These are phyloP conservation scores for Globisporangium canariense DNA, from an alignment of 352 stramenopile species.

Conservation along the genomic window DNA sequence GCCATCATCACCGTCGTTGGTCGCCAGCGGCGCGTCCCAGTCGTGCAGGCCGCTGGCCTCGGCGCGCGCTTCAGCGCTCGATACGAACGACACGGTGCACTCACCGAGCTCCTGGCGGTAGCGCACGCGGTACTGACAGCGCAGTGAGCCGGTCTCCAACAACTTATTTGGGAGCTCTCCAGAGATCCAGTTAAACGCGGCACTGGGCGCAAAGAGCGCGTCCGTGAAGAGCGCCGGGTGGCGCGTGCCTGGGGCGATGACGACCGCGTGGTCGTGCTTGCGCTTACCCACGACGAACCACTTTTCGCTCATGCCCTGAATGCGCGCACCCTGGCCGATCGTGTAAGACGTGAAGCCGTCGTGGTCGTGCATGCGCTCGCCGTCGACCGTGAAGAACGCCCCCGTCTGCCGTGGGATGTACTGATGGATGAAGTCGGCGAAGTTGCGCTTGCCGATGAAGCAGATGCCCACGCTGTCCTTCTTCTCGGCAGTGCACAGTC, in stretches of 20 bases:
- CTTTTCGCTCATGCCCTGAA: conserved; percentile 86
- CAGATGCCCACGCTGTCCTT: conserved; percentile 98
- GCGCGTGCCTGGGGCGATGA: conserved; percentile 87
- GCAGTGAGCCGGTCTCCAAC: conserved; percentile 33
- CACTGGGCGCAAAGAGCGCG: conserved; percentile 66
- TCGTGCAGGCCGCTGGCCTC: conserved; percentile 50
- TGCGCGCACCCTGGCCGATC: conserved; percentile 90
- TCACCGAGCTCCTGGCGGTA: conserved; percentile 73
- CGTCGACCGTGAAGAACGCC: conserved; percentile 79
- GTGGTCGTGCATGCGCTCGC: conserved; percentile 61
- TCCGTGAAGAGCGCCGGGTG: conserved; percentile 91
- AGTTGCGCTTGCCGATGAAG: conserved; percentile 96
- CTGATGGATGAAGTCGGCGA: conserved; percentile 91
- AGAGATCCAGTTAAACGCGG: conserved; percentile 91
- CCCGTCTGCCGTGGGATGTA: conserved; percentile 82
- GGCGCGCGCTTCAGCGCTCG: conserved; percentile 26
- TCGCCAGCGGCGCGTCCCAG: conserved; percentile 26
- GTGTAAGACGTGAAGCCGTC: conserved; percentile 89
- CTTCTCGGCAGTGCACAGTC: conserved; percentile 90
- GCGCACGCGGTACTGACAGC: conserved; percentile 75
- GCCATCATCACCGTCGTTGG: conserved; percentile 9
- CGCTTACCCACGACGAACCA: conserved; percentile 89
- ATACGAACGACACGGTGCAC: conserved; percentile 64
- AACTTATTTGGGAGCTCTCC: conserved; percentile 43
- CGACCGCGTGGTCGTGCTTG: conserved; percentile 68